phyloP scores from a whole-genome alignment of 495 filamentous ascomycete genomes.

The Alectoria sarmentosa region DNA sequence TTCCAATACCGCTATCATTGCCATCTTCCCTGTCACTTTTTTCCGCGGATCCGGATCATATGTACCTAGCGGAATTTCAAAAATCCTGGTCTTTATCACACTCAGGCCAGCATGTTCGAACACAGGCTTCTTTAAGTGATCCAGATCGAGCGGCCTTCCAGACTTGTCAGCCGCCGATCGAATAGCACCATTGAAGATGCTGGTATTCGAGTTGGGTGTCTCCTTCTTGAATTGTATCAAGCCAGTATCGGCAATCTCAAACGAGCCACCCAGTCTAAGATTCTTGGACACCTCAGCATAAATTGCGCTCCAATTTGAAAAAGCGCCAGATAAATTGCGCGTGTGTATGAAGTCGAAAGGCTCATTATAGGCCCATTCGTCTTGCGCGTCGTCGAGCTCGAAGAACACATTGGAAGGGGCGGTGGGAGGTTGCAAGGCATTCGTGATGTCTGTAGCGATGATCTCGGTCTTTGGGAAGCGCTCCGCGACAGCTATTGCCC shows the following conservation, averaged over 20 bases:
- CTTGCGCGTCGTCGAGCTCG: slow-evolving; percentile 60
- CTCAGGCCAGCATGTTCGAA: slow-evolving; percentile 55
- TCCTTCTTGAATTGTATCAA: slow-evolving; percentile 32
- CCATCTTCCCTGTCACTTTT: slow-evolving; percentile 56
- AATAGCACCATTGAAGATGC: slow-evolving; percentile 35
- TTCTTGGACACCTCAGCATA: slow-evolving; percentile 54
- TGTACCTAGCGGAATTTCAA: slow-evolving; percentile 53
- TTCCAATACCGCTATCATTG: slow-evolving; percentile 55
- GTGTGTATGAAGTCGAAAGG: slow-evolving; percentile 62
- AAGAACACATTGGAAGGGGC: slow-evolving; percentile 60
- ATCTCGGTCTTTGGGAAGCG: slow-evolving; percentile 55
- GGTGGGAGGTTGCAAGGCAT: slow-evolving; percentile 22
- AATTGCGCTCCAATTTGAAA: slow-evolving; percentile 50
- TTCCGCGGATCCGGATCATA: slow-evolving; percentile 48
- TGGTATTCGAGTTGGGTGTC: slow-evolving; percentile 33
- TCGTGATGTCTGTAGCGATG: slow-evolving; percentile 59
- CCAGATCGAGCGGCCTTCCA: slow-evolving; percentile 39
- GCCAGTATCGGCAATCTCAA: slow-evolving; percentile 47
- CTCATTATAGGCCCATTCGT: slow-evolving; percentile 48
- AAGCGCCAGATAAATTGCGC: slow-evolving; percentile 55
- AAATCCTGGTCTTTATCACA: slow-evolving; percentile 47
- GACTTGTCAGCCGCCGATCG: slow-evolving; percentile 32
- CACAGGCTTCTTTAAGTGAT: slow-evolving; percentile 46
- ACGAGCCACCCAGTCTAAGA: slow-evolving; percentile 57
- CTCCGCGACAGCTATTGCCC: slow-evolving; percentile 67